A percentile compares a stretch with the other conserved stretches of the same genome.
These are phyloP conservation scores for Trametes maxima DNA, from an alignment of 768 basidiomycete genomes.

Conservation along the genomic window DNA sequence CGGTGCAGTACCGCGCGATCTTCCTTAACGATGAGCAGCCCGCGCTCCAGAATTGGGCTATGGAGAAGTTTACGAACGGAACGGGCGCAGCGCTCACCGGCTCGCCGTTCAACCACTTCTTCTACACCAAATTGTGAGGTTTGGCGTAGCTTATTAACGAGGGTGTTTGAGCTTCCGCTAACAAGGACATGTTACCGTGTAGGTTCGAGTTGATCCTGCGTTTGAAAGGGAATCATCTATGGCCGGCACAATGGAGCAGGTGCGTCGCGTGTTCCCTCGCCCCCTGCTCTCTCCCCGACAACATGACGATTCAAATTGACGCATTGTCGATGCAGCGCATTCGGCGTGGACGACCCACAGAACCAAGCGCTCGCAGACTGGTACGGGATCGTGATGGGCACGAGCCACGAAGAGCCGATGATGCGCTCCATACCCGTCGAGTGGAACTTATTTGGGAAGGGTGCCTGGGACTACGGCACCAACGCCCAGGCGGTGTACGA, in stretches of 20 bases:
- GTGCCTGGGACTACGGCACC: slow-evolving; percentile 62
- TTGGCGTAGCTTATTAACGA: background rate
- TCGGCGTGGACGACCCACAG: slow-evolving; percentile 57
- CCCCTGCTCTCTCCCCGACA: no score
- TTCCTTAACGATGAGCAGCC: slow-evolving; percentile 82
- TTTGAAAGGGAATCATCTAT: slow-evolving; percentile 69
- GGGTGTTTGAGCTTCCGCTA: background rate
- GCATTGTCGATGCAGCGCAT: slow-evolving; percentile 47
- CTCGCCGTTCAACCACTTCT: slow-evolving; percentile 63
- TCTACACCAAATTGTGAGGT: slow-evolving; percentile 57
- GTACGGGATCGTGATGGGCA: slow-evolving; percentile 74
- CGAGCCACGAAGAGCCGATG: slow-evolving; percentile 78
- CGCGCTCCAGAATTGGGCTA: slow-evolving; percentile 69
- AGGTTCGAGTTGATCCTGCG: slow-evolving; percentile 70
- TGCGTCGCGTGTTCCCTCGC: slow-evolving; percentile 28
- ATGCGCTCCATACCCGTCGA: slow-evolving; percentile 70
- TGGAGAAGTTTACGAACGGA: slow-evolving; percentile 67
- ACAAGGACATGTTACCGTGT: background rate
- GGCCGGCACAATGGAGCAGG: slow-evolving; percentile 53
- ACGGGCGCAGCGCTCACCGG: slow-evolving; percentile 50
- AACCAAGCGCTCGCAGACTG: slow-evolving; percentile 66
- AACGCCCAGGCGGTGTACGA: slow-evolving; percentile 58
- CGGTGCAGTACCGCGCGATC: slow-evolving; percentile 70
- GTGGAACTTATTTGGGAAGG: slow-evolving; percentile 57
- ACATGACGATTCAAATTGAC: background rate